Conservation (phyloP, 2,329 filamentous ascomycete species). For the Fusarium circinatum region DNA sequence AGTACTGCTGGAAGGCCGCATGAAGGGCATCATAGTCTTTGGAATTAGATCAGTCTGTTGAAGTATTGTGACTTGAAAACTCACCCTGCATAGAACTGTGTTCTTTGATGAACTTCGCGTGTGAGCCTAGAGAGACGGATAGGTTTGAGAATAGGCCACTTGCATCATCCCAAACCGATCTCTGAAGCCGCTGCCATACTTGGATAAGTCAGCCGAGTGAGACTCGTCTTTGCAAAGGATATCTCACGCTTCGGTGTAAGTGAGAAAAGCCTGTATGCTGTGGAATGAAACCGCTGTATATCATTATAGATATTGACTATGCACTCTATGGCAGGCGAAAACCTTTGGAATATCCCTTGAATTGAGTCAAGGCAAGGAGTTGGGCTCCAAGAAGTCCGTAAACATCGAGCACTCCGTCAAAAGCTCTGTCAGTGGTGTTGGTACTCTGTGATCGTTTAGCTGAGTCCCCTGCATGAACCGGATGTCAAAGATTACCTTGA, state of each 20-base stretch:
- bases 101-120: not conserved
- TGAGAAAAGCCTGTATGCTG: slow-evolving; percentile 2
- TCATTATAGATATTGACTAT: not conserved
- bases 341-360: not conserved
- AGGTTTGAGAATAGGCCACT: not conserved
- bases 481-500: not conserved
- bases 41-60: not conserved
- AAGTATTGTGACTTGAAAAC: fast-evolving
- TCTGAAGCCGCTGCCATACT: slow-evolving; percentile 22
- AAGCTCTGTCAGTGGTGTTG: not conserved
- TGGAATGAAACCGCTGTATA: not conserved
- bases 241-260: not conserved
- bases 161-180: not conserved
- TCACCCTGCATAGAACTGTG: not conserved
- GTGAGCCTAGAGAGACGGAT: not conserved
- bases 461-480: too few species aligned
- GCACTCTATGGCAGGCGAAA: not conserved
- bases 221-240: fast-evolving
- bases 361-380: not conserved
- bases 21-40: fast-evolving
- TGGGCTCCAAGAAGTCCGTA: slow-evolving; percentile 1
- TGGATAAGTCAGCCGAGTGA: fast-evolving
- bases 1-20: not conserved
- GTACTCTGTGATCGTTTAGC: not conserved
- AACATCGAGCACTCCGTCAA: not conserved